A percentile compares a stretch with the other conserved stretches of the same genome.
These are phyloP conservation scores for Emergomyces pasteurianus DNA, from an alignment of 2,329 filamentous ascomycete genomes.

Conservation along the genomic window DNA sequence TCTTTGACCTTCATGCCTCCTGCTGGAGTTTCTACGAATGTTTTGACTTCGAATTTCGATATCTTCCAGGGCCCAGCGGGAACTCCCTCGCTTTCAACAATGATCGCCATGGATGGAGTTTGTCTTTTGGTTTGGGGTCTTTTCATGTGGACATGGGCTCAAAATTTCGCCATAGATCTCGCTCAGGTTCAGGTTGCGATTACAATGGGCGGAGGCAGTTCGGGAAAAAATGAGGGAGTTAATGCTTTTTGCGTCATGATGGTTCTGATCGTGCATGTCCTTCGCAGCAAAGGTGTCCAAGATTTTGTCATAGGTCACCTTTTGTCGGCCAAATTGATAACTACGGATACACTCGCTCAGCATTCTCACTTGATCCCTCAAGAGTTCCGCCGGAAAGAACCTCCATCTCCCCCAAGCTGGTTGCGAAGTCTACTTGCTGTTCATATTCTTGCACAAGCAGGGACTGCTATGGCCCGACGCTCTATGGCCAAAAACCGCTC, in stretches of 20 bases:
- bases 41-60: slow-evolving; percentile 69
- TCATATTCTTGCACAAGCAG: slow-evolving; percentile 38
- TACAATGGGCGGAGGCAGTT: slow-evolving; percentile 68
- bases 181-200: slow-evolving; percentile 90
- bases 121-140: slow-evolving; percentile 71
- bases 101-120: slow-evolving; percentile 71
- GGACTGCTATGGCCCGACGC: slow-evolving; percentile 36
- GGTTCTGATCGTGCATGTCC: slow-evolving; percentile 34
- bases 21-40: slow-evolving; percentile 62
- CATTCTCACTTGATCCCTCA: slow-evolving; percentile 32
- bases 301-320: slow-evolving; percentile 39
- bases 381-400: slow-evolving; percentile 31
- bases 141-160: slow-evolving; percentile 74
- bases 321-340: slow-evolving; percentile 33
- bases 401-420: slow-evolving; percentile 33
- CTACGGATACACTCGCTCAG: slow-evolving; percentile 30
- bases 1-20: slow-evolving; percentile 85
- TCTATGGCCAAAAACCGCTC: slow-evolving; percentile 35
- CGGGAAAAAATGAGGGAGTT: slow-evolving; percentile 35
- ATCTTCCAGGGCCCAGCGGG: slow-evolving; percentile 81
- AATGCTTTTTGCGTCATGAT: slow-evolving; percentile 35
- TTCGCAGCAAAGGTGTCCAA: slow-evolving; percentile 35
- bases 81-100: slow-evolving; percentile 73
- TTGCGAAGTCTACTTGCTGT: slow-evolving; percentile 37
- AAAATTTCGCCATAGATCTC: slow-evolving; percentile 78